These are phyloP conservation scores for Ceratocystis ficicola DNA, from an alignment of 2,329 filamentous ascomycete species.

Conservation along the genomic window DNA sequence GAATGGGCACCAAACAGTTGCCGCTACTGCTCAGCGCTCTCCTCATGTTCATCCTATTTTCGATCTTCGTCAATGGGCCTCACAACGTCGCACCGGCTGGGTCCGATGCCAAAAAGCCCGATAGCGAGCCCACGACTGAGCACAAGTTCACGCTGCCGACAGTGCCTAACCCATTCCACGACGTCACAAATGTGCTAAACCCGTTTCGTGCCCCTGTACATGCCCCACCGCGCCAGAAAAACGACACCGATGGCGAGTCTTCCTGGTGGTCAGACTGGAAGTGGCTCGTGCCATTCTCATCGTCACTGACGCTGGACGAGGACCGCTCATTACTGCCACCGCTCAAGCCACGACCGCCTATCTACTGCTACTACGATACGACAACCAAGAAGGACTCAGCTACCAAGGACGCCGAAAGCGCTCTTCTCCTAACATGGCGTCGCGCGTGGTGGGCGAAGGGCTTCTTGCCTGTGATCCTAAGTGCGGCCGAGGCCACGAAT, in stretches of 20 bases:
- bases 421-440: slow-evolving; percentile 74
- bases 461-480: slow-evolving; percentile 73
- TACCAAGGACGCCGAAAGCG: slow-evolving; percentile 59
- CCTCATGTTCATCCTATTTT: slow-evolving; percentile 42
- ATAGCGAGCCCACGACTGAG: slow-evolving; percentile 28
- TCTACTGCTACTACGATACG: slow-evolving; percentile 87
- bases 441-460: slow-evolving; percentile 93
- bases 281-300: slow-evolving; percentile 79
- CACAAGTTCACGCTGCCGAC: slow-evolving; percentile 40
- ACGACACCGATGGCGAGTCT: slow-evolving; percentile 65
- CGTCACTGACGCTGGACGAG: slow-evolving; percentile 65
- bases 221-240: slow-evolving; percentile 59
- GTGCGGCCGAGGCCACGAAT: slow-evolving; percentile 65
- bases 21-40: slow-evolving; percentile 41
- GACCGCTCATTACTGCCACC: slow-evolving; percentile 73
- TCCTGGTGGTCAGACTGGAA: slow-evolving; percentile 83
- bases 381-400: slow-evolving; percentile 49
- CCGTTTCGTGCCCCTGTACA: slow-evolving; percentile 61
- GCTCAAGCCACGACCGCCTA: slow-evolving; percentile 52
- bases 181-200: slow-evolving; percentile 42
- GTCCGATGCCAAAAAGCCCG: not conserved
- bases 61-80: slow-evolving; percentile 37
- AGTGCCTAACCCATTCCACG: slow-evolving; percentile 32
- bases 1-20: slow-evolving; percentile 41
- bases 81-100: not conserved